Percentiles rank a stretch among this genome's conserved stretches.
These are phyloP conservation scores for Coniella lustricola DNA, from an alignment of 2,329 filamentous ascomycete genomes.

Conservation along the genomic window DNA sequence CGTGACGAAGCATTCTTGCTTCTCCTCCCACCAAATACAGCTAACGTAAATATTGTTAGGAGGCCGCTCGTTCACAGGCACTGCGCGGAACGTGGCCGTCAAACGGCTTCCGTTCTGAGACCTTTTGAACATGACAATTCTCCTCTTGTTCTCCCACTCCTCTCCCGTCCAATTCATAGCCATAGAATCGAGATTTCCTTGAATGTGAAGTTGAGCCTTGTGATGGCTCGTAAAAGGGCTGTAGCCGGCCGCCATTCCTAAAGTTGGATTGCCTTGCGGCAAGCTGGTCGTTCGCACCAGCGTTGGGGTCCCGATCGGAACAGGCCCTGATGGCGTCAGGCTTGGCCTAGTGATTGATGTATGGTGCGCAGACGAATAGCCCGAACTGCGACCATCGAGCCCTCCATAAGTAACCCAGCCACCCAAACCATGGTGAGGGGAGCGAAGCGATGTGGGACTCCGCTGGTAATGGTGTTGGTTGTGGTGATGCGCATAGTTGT, in stretches of 20 bases:
- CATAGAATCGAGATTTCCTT: constrained; percentile 81
- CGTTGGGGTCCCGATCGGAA: constrained; percentile 35
- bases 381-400: constrained; percentile 33
- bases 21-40: constrained; percentile 96
- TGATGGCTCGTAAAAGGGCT: constrained; percentile 63
- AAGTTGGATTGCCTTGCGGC: constrained; percentile 30
- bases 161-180: constrained; percentile 73
- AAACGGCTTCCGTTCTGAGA: constrained; percentile 77
- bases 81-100: constrained; percentile 69
- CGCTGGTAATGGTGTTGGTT: constrained; percentile 16
- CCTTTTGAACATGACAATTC: constrained; percentile 84
- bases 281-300: constrained; percentile 52
- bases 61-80: constrained; percentile 70
- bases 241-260: constrained; percentile 40
- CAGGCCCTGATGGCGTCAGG: constrained; percentile 42
- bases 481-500: constrained; percentile 34
- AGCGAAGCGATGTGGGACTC: constrained; percentile 19
- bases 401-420: constrained; percentile 29
- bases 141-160: constrained; percentile 70
- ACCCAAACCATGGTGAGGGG: constrained; percentile 20
- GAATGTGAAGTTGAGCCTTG: constrained; percentile 79
- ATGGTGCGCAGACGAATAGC: constrained; percentile 38
- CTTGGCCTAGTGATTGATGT: constrained; percentile 38
- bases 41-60: constrained; percentile 89
- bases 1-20: constrained; percentile 84